A percentile compares a stretch with the other conserved stretches of the same genome.
phyloP scores from a whole-genome alignment of 371 early-diverging fungal genomes.

The Gilbertella persicaria region DNA sequence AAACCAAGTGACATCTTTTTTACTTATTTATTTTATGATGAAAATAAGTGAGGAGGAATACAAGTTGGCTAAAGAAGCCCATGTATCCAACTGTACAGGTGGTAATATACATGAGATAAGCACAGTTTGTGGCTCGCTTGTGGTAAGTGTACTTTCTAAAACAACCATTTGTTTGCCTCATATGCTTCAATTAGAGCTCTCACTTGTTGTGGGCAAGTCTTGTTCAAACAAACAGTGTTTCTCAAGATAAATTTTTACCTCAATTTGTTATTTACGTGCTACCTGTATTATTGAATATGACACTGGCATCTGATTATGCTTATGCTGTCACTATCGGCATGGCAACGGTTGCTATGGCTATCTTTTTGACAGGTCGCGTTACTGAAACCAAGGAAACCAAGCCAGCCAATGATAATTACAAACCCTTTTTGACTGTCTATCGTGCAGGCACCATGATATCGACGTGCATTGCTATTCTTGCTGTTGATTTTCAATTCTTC shows the following conservation, averaged over 20 bases:
- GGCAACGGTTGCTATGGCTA: conserved; percentile 5
- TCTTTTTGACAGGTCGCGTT: background rate
- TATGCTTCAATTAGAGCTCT: conserved; percentile 23
- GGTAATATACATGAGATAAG: conserved; percentile 66
- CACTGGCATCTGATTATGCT: conserved; percentile 38
- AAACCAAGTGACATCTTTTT: background rate
- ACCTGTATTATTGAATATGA: conserved; percentile 30
- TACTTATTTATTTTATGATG: background rate
- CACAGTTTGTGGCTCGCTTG: conserved; percentile 51
- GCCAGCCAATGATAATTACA: conserved; percentile 5
- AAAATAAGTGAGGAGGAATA: conserved; percentile 39
- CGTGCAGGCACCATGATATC: conserved; percentile 78
- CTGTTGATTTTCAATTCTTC: conserved; percentile 95
- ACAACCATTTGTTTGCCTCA: no score
- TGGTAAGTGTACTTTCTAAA: conserved; percentile 42
- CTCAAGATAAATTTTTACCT: conserved; percentile 17
- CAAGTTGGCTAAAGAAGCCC: conserved; percentile 67
- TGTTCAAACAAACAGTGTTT: conserved; percentile 9
- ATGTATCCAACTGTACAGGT: conserved; percentile 72
- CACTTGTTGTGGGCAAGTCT: conserved; percentile 31
- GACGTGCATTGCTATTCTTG: conserved; percentile 85
- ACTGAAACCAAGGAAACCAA: conserved; percentile 10
- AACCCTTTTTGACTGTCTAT: conserved; percentile 68
- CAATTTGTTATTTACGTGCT: conserved; percentile 39
- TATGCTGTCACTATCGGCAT: conserved; percentile 22